Evolutionary conservation across 176 grass and related monocot species (phyloP), one percentile per base, ranked within the genome.

Genomic region (Eleusine coracana): DNA sequence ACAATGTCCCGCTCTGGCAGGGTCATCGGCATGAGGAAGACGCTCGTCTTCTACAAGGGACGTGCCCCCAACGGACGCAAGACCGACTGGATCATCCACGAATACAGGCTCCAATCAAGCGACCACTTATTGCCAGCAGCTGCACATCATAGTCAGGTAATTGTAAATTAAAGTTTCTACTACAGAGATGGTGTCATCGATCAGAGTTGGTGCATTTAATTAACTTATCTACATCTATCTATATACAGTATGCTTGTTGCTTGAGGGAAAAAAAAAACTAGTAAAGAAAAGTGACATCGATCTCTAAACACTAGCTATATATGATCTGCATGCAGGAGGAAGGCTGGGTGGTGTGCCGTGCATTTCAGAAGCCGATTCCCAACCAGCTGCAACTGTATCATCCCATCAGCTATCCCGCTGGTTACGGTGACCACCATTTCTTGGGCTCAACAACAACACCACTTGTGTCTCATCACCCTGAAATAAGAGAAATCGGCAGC

Each of bases 261-360:
- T 42, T 42, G 31, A 34, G 31, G 31, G 31, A 1, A 34, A 34
- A 34, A 34, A 34, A 34, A 34, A 34, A 0, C 31, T 34, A 34
- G 31, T 44, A 42, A 42, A 42, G 40, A 42, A 42, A 42, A 42
- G 40, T 42, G 40, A 7, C 40, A 4, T 42, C 40, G 7, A 42
- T 42, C 40, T 42, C 40, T 42, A 7, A 42, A n/a, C n/a, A n/a
- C n/a, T n/a, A n/a, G n/a, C n/a, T n/a, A n/a, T n/a, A 34, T 34
- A 2, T 44, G 5, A 44, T 44, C 41, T 9, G 50, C 50, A 52
- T 52, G 65, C 83, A 97, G 92, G 90, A 94, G 91, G 92, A 97
- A 88, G 92, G 95, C 62, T 97, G 95, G 95, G 92, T 97, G 34
- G 95, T 97, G n/a, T 97, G 95, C 81, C 88, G 95, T 10, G 95